Base-by-base conservation (phyloP, 139 green algal genomes). In the Auxenochlorella pyrenoidosa region DNA sequence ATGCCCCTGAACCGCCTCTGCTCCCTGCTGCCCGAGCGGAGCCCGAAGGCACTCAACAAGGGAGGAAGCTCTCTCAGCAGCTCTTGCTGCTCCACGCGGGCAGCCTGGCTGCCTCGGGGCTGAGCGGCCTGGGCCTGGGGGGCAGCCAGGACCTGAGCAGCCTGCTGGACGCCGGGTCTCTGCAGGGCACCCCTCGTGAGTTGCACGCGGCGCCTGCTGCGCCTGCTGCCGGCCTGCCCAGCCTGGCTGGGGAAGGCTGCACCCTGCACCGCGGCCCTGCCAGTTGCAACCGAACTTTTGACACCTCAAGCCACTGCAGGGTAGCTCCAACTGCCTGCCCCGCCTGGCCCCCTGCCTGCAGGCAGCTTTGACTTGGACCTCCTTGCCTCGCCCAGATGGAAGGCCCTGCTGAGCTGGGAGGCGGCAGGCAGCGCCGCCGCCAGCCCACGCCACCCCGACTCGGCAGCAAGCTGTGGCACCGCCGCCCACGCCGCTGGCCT, bases 141-240 rank as follows among this genome's bases (percentile, higher is more conserved):
- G 79, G 79, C 58, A 84, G 80, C 63, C 80, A 75, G 40, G 80
- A 85, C 40, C 40, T 85, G 34, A n/a, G 34, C 66, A 73, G 70
- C 70, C 70, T 76, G 12, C 70, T 76, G 34, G 36, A 44, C 22
- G 54, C 54, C 54, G 54, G 54, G 15, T 63, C 54, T 13, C 54
- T 63, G 54, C 54, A 63, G 18, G 54, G 54, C 13, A 63, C 15
- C 15, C 54, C 54, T 4, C 54, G 54, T 63, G 54, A 63, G 54
- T 63, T 63, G 54, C 47, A n/a, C n/a, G n/a, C n/a, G n/a, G n/a
- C n/a, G n/a, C 54, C 54, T 24, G 54, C 54, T 63, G 54, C 15
- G 54, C 13, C 1, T 36, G 24, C 71, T 28, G 36, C 19, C 8
- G 18, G 71, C 71, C 71, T 36, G 3, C 36, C 36, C 72, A 34